A percentile compares a stretch with the other conserved stretches of the same genome.
These are phyloP conservation scores for Suhomyces sp. DNA, from an alignment of 805 yeast genomes.

Conservation along the genomic window DNA sequence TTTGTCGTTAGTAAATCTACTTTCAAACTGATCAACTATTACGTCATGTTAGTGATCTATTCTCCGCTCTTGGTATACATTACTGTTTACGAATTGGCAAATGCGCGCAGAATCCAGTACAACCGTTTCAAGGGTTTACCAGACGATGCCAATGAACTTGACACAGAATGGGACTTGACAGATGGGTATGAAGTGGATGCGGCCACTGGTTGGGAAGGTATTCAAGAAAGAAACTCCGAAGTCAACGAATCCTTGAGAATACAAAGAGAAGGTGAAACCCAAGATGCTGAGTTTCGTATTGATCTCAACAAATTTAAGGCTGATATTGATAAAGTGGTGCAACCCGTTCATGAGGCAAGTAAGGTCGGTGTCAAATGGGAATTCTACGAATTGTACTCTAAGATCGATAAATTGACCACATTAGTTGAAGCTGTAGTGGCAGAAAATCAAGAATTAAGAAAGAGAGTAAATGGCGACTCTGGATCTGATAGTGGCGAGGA, in stretches of 20 bases:
- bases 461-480: too few species aligned
- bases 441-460: slow-evolving; percentile 32
- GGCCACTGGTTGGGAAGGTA: slow-evolving; percentile 35
- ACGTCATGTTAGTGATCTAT: slow-evolving; percentile 64
- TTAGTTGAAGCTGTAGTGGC: slow-evolving; percentile 40
- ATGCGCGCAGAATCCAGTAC: slow-evolving; percentile 68
- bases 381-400: slow-evolving; percentile 51
- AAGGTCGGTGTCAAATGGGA: slow-evolving; percentile 64
- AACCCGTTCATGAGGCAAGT: slow-evolving; percentile 59
- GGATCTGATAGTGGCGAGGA: too few species aligned
- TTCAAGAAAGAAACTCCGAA: slow-evolving; percentile 40
- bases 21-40: slow-evolving; percentile 45
- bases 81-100: slow-evolving; percentile 61
- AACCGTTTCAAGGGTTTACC: slow-evolving; percentile 62
- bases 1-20: slow-evolving; percentile 34
- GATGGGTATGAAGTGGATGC: slow-evolving; percentile 61
- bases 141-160: slow-evolving; percentile 78
- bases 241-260: slow-evolving; percentile 37
- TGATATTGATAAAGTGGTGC: slow-evolving; percentile 50
- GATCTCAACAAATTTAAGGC: slow-evolving; percentile 49
- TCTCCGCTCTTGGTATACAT: slow-evolving; percentile 64
- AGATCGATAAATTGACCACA: slow-evolving; percentile 46
- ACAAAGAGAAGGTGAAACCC: slow-evolving; percentile 63
- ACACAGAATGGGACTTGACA: slow-evolving; percentile 78
- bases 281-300: slow-evolving; percentile 67